These are phyloP conservation scores for Trichophyton rubrum DNA, from an alignment of 2,329 filamentous ascomycete genomes.

Conservation along the genomic window DNA sequence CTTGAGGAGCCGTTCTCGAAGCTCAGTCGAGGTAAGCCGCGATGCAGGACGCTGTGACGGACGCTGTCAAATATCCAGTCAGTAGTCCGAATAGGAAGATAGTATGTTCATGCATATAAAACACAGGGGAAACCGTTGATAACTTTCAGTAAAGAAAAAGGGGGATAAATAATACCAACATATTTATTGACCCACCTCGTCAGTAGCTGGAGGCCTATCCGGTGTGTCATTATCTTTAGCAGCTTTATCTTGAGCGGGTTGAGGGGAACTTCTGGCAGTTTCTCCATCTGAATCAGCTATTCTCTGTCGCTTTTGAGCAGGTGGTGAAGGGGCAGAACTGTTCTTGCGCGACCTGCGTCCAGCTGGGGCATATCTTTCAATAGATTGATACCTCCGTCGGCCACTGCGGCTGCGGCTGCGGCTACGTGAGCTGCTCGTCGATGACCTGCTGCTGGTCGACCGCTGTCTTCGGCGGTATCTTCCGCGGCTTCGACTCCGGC, in stretches of 20 bases:
- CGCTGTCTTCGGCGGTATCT: constrained; percentile 18
- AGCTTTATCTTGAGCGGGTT: constrained; percentile 14
- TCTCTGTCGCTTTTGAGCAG: constrained; percentile 31
- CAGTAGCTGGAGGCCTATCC: constrained; percentile 10
- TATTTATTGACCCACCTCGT: constrained; percentile 23
- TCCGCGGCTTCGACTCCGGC: constrained; percentile 12
- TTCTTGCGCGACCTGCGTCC: constrained; percentile 31
- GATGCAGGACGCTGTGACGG: constrained; percentile 10
- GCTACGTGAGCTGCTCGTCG: constrained; percentile 20
- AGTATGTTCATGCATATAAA: neutral
- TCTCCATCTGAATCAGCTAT: constrained; percentile 28
- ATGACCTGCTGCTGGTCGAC: constrained; percentile 20
- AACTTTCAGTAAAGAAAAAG: neutral
- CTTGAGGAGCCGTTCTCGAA: constrained; percentile 27
- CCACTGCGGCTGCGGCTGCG: constrained; percentile 23
- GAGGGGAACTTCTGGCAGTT: constrained; percentile 15
- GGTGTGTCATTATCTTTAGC: constrained; percentile 5
- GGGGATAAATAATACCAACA: neutral
- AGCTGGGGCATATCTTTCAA: constrained; percentile 34
- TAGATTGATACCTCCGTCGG: constrained; percentile 33
- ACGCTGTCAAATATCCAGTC: neutral
- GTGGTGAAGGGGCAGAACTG: constrained; percentile 31
- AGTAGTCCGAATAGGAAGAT: neutral
- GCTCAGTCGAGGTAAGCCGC: constrained; percentile 22
- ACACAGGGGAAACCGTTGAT: neutral